These are phyloP conservation scores for Spiromastix sp. DNA, from an alignment of 2,329 filamentous ascomycete genomes.

Conservation along the genomic window DNA sequence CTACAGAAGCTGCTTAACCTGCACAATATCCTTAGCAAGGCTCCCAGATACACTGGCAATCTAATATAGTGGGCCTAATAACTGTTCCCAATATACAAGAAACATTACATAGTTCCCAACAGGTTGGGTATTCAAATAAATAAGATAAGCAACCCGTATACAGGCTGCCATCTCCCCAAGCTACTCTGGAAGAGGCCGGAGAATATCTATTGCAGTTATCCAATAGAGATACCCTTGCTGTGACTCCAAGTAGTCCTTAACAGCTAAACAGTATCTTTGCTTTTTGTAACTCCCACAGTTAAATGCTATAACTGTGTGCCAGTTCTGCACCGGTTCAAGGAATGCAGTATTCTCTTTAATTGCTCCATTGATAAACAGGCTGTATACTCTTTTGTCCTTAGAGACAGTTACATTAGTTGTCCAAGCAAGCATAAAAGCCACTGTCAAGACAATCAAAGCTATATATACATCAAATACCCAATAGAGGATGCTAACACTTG, in stretches of 20 bases:
- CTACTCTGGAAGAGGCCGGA: slow-evolving; percentile 37
- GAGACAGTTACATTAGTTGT: slow-evolving; percentile 30
- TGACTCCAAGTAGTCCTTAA: slow-evolving; percentile 26
- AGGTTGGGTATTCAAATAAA: slow-evolving; percentile 37
- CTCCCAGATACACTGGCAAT: slow-evolving; percentile 40
- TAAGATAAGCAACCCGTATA: slow-evolving; percentile 43
- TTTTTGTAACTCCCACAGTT: slow-evolving; percentile 46
- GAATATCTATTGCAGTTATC: slow-evolving; percentile 22
- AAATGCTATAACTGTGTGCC: slow-evolving; percentile 48
- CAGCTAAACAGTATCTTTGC: slow-evolving; percentile 33
- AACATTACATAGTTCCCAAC: slow-evolving; percentile 55
- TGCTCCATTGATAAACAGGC: slow-evolving; percentile 29
- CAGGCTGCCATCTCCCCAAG: slow-evolving; percentile 38
- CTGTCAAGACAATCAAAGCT: slow-evolving; percentile 37
- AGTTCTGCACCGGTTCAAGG: slow-evolving; percentile 49
- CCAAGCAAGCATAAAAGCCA: slow-evolving; percentile 42
- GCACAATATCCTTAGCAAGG: slow-evolving; percentile 47
- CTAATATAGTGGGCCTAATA: slow-evolving; percentile 37
- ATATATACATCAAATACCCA: slow-evolving; percentile 53
- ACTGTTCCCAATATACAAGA: slow-evolving; percentile 51
- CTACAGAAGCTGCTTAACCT: slow-evolving; percentile 45
- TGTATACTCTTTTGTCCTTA: slow-evolving; percentile 28
- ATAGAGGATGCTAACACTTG: slow-evolving; percentile 53
- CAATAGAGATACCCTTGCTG: slow-evolving; percentile 26
- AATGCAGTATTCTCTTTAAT: slow-evolving; percentile 43